These are phyloP conservation scores for Anaeramoeba flamelloides DNA, from an alignment of 78 protist species.

Conservation along the genomic window DNA sequence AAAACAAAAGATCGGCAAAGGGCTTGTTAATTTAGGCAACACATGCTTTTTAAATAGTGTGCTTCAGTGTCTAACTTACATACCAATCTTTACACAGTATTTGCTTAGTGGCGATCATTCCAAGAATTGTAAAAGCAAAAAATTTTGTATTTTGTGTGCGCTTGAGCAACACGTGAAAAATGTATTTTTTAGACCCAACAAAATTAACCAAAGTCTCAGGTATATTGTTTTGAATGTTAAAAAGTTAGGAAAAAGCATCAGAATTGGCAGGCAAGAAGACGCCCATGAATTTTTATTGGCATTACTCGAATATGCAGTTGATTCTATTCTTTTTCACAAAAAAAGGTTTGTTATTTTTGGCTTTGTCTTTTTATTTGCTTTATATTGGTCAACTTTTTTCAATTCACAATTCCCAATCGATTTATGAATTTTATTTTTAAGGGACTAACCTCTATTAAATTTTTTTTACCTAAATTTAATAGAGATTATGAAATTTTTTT, in stretches of 20 bases:
- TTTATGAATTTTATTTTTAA: no score
- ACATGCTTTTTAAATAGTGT: neutral
- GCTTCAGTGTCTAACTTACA: neutral
- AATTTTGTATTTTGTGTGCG: neutral
- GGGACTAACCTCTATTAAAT: no score
- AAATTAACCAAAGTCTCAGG: neutral
- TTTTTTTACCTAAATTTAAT: no score
- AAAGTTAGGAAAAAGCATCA: neutral
- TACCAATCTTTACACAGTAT: neutral
- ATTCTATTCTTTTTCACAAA: neutral
- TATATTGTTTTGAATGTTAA: neutral
- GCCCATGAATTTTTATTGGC: neutral
- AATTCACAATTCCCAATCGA: no score
- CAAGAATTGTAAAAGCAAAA: neutral
- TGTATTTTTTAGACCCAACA: neutral
- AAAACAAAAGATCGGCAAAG: neutral
- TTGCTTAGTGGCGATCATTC: neutral
- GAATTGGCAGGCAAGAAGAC: neutral
- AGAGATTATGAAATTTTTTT: no score
- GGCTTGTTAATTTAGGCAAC: neutral
- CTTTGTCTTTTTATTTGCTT: no score
- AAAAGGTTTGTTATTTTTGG: neutral
- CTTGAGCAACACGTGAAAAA: neutral
- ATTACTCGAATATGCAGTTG: neutral
- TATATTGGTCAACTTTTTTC: no score